phyloP scores from a whole-genome alignment of 2,329 filamentous ascomycete species.

The Ampelomyces quisqualis region DNA sequence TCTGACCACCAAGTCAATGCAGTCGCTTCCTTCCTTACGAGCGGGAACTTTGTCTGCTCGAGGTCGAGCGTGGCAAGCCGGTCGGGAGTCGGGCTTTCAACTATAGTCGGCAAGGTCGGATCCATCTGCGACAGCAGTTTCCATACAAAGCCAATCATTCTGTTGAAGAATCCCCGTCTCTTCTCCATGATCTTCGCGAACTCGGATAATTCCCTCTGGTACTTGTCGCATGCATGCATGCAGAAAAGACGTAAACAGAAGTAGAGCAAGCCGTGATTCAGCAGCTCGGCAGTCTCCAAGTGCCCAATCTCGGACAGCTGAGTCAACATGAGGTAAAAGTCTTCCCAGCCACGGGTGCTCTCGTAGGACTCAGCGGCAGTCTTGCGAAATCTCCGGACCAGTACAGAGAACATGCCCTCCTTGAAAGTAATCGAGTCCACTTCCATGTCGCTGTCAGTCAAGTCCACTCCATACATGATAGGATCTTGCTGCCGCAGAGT shows the following conservation, averaged over 20 bases:
- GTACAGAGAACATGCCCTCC: constrained; percentile 20
- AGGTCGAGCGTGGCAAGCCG: constrained; percentile 26
- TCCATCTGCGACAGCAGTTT: constrained; percentile 33
- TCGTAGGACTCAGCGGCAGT: constrained; percentile 27
- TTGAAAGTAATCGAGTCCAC: constrained; percentile 10
- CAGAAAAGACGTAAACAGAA: constrained; percentile 35
- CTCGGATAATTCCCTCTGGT: constrained; percentile 19
- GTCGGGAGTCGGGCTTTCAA: constrained; percentile 9
- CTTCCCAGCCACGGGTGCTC: constrained; percentile 38
- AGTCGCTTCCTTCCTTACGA: constrained; percentile 25
- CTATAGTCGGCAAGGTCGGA: constrained; percentile 14
- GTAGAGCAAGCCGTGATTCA: constrained; percentile 30
- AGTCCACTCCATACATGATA: constrained; percentile 27
- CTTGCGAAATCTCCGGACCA: constrained; percentile 21
- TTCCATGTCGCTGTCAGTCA: constrained; percentile 32
- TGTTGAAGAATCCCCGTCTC: constrained; percentile 34
- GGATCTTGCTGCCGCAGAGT: constrained; percentile 38
- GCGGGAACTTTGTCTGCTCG: constrained; percentile 27
- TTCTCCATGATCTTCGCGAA: constrained; percentile 36
- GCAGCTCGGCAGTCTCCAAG: constrained; percentile 28
- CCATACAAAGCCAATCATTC: constrained; percentile 33
- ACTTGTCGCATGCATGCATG: constrained; percentile 26
- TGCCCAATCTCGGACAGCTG: constrained; percentile 33
- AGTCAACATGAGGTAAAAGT: constrained; percentile 36
- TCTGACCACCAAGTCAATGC: constrained; percentile 32